A percentile compares a stretch with the other conserved stretches of the same genome.
Conservation (phyloP, 2,329 filamentous ascomycete genomes). For the Botryotinia narcissicola region DNA sequence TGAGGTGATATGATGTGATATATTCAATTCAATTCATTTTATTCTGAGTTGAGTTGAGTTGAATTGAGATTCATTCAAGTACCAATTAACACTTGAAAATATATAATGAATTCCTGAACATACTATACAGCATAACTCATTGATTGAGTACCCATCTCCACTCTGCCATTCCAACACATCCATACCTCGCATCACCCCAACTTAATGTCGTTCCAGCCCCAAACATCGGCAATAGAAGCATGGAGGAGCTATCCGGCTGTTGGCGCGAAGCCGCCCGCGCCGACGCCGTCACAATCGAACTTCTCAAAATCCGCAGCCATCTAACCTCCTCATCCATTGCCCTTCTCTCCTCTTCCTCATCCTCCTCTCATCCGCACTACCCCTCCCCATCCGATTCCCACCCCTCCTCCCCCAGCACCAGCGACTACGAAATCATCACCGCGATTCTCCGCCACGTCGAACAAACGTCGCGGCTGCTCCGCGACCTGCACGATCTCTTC, state of each 20-base stretch:
- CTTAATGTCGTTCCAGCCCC: slow-evolving; percentile 33
- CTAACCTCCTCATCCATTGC: slow-evolving; percentile 42
- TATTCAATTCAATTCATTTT: neutral
- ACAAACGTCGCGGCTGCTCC: slow-evolving; percentile 46
- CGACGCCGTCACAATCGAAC: slow-evolving; percentile 46
- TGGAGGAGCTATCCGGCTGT: slow-evolving; percentile 45
- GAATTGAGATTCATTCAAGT: neutral
- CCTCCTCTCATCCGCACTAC: neutral
- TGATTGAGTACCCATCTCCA: neutral
- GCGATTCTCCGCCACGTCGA: slow-evolving; percentile 42
- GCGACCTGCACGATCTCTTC: slow-evolving; percentile 54
- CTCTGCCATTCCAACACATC: neutral
- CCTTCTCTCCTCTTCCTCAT: neutral
- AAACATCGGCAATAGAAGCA: slow-evolving; percentile 18
- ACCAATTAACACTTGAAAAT: neutral
- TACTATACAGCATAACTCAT: neutral
- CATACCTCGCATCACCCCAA: slow-evolving; percentile 25
- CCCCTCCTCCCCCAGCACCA: neutral
- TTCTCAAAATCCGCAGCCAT: slow-evolving; percentile 49
- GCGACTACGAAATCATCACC: slow-evolving; percentile 46
- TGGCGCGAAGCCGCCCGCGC: slow-evolving; percentile 54
- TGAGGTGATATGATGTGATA: neutral
- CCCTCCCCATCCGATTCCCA: neutral
- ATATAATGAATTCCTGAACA: neutral
- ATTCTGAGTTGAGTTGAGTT: neutral